Evolutionary conservation across 768 basidiomycete species (phyloP).

Genomic region (Boletus subcaerulescens): DNA sequence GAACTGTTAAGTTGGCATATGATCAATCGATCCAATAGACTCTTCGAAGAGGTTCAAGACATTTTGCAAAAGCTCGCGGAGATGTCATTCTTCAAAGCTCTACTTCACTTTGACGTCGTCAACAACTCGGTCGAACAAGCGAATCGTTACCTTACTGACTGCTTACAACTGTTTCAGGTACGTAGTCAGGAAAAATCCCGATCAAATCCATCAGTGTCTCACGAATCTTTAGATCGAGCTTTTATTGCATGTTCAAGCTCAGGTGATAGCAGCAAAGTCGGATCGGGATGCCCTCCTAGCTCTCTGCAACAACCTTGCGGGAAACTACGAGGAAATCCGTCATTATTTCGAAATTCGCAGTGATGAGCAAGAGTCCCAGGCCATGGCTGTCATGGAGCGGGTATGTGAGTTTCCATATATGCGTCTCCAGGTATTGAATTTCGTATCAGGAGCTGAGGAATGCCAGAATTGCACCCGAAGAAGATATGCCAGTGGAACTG

Average conservation of each 20-base stretch:
- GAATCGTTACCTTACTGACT: background rate
- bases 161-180: slow-evolving; percentile 1
- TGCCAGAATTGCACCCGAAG: background rate
- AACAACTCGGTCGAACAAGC: background rate
- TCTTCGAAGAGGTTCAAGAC: background rate
- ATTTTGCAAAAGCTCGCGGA: background rate
- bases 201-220: background rate
- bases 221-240: background rate
- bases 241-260: background rate
- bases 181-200: background rate
- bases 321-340: background rate
- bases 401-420: background rate
- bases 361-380: slow-evolving; percentile 1
- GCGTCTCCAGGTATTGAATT: too few species aligned
- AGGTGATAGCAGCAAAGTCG: background rate
- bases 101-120: slow-evolving; percentile 1
- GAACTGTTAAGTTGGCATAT: background rate
- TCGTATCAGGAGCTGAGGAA: background rate
- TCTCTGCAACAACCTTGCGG: background rate
- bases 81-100: slow-evolving; percentile 6
- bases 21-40: background rate
- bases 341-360: background rate
- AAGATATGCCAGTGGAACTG: background rate
- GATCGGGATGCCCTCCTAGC: background rate
- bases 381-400: slow-evolving; percentile 3